Base-by-base conservation (phyloP, 2,329 filamentous ascomycete species). In the Sarocladium strictum region DNA sequence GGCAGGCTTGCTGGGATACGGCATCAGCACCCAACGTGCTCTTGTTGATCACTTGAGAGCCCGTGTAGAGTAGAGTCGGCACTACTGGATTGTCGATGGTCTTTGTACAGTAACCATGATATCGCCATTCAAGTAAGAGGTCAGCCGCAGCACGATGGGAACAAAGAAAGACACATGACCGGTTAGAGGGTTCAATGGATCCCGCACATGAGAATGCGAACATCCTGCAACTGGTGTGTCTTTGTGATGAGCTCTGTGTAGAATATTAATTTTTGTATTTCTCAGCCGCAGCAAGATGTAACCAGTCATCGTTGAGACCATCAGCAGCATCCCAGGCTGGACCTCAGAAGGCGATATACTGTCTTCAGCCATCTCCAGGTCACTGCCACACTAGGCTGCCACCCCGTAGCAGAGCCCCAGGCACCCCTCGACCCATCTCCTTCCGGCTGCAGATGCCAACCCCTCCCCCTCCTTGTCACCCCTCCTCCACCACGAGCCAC, bases 391-490 rank as follows among this genome's bases (percentile, higher is more conserved):
- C 21, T 15, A 23, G 4, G 10, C 21, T 24, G 10, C 40, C 10
- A 12, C 11, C 21, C 21, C 5, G 10, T 23, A 15, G 15, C 21
- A 21, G 21, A 21, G 10, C 40, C 40, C n/a, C 40, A 6, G 40
- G 40, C n/a, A 14, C 9, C 10, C 40, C n/a, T 43, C 11, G 40
- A 24, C 40, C 35, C 21, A 7, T 24, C 21, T 14, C 40, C 17
- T 19, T 4, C 40, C 40, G n/a, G 35, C 7, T 19, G 21, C 40
- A 14, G 40, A 21, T 23, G 40, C 40, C 40, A 49, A 24, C 43
- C 43, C 43, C 43, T 49, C 43, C 43, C 43, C 43, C 43, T 49
- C 43, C 26, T 49, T 49, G 43, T 17, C 26, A 32, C 43, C 26
- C 14, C 24, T 19, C 43, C 24, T 32, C 43, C 43, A 29, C 43